phyloP scores from a whole-genome alignment of 2,329 filamentous ascomycete genomes.

The Talaromyces sp. region DNA sequence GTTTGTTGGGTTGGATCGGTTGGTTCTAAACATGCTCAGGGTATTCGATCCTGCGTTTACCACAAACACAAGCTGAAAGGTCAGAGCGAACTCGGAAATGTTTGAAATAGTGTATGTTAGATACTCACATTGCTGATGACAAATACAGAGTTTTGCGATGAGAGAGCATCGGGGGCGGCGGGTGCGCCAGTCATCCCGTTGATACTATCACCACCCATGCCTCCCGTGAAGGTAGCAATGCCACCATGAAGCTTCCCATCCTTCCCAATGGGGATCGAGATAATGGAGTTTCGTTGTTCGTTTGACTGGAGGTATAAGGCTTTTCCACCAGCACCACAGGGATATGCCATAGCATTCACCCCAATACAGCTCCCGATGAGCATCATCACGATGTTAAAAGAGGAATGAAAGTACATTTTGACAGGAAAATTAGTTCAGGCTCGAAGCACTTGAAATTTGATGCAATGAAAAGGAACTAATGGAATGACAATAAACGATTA shows the following conservation, averaged over 20 bases:
- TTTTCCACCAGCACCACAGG: slow-evolving; percentile 30
- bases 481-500: no score
- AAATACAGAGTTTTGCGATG: slow-evolving; percentile 55
- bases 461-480: neutral
- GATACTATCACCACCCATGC: slow-evolving; percentile 49
- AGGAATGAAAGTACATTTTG: neutral
- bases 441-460: no score
- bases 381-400: neutral
- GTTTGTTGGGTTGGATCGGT: slow-evolving; percentile 29
- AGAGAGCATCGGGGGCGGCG: slow-evolving; percentile 54
- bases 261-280: slow-evolving; percentile 52
- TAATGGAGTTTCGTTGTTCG: slow-evolving; percentile 51
- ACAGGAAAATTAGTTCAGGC: neutral
- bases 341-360: neutral
- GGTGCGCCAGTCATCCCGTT: slow-evolving; percentile 40
- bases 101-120: neutral
- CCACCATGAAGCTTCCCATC: slow-evolving; percentile 54
- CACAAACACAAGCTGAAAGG: slow-evolving; percentile 23
- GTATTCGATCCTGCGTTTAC: slow-evolving; percentile 45
- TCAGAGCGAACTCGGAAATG: neutral
- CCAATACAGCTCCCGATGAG: neutral
- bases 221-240: slow-evolving; percentile 50
- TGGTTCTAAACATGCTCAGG: slow-evolving; percentile 42
- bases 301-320: slow-evolving; percentile 63
- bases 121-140: slow-evolving; percentile 54